Evolutionary conservation across 2,329 filamentous ascomycete species (phyloP), one percentile per base, ranked within the genome.

Genomic region (Alternaria longipes): DNA sequence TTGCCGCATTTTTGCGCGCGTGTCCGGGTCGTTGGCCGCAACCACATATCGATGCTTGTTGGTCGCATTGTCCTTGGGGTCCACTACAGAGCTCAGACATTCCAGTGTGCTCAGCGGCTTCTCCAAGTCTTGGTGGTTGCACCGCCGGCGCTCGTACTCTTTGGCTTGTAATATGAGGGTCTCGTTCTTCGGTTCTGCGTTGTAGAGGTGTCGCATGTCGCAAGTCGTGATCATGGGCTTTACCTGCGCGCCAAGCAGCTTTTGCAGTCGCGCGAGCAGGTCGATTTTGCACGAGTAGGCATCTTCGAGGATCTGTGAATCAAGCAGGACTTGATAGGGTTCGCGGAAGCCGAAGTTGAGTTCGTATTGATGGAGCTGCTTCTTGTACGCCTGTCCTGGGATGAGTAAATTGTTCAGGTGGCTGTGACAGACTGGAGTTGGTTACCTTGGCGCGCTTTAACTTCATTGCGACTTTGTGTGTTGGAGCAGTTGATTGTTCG

Each of bases 351-450:
- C 90, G 77, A 97, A 97, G 62, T 89, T 89, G 78, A 94, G 86
- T 75, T 90, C 89, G 85, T 94, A 97, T 76, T 94, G 90, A 81
- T 93, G 90, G 90, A 99, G 96, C 74, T 97, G 89, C 88, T 97
- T 97, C 76, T 90, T 88, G 79, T 93, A 93, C 72, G 90, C 89
- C 80, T 91, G 90, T 42, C 84, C 90, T 91, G 50, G 7, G 12
- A 42, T 63, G 30, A 67, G 54, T 12, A 11, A 3, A 26, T 20
- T 20, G 5, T 5, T 20, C 18, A 11, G 3, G 32, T 32, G 20
- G 14, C 5, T 16, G 9, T 6, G 6, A 32, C 3, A n/a, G 5
- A 14, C 24, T 28, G n/a, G 14, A 12, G 1, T 4, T 4, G 8
- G 44, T 8, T 66, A 70, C 70, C 68, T 77, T 73, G 40, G 71